Evolutionary conservation across 371 early-diverging fungal genomes (phyloP).

Genomic region (Smittium culicis): DNA sequence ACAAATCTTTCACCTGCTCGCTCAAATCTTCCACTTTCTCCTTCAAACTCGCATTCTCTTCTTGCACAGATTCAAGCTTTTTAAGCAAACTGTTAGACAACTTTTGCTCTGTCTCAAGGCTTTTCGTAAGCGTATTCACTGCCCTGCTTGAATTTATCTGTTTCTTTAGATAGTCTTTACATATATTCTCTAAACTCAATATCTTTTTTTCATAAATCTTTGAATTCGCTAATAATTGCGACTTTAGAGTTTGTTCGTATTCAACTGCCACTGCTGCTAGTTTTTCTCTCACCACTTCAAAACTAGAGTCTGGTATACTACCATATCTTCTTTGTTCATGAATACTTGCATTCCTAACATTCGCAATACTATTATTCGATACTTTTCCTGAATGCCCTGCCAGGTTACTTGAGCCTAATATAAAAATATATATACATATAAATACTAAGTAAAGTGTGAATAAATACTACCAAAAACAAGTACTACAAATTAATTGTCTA

Average conservation of each 20-base stretch:
- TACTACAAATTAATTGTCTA: too few relatives aligned
- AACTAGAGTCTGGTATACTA: neutral
- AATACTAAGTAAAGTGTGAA: too few relatives aligned
- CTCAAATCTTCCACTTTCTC: neutral
- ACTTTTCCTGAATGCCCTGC: too few relatives aligned
- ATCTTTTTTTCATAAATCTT: conserved; percentile 53
- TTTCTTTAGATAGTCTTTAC: neutral
- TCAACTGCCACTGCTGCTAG: conserved; percentile 56
- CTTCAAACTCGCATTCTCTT: neutral
- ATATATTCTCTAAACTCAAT: conserved; percentile 7
- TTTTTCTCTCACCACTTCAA: conserved; percentile 39
- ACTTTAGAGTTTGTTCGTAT: conserved; percentile 55
- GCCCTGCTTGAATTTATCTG: conserved; percentile 6
- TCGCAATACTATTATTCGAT: too few relatives aligned
- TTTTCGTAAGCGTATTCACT: neutral
- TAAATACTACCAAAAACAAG: too few relatives aligned
- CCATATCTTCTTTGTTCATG: conserved; percentile 10
- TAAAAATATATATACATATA: too few relatives aligned
- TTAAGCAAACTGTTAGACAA: neutral
- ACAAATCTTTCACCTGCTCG: conserved; percentile 9
- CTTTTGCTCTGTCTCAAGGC: neutral
- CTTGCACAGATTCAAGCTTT: conserved; percentile 5
- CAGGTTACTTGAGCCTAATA: too few relatives aligned
- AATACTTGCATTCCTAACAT: conserved; percentile 12
- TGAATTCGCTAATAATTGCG: conserved; percentile 75